Evolutionary conservation across 176 grass and related monocot species (phyloP).

Genomic region (Juncus inflexus): DNA sequence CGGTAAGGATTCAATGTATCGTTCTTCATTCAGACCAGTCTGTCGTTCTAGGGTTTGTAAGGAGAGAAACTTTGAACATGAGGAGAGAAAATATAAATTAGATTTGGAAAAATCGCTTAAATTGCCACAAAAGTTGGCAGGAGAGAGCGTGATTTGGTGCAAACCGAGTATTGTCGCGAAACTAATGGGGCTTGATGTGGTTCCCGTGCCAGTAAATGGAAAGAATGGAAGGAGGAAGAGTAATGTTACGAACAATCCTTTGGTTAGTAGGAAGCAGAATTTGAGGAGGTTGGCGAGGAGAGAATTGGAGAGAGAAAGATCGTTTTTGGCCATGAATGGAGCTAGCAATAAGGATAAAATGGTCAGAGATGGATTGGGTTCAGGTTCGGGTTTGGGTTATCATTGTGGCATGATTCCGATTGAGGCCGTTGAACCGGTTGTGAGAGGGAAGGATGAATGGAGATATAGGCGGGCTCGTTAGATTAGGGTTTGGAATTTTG

Average conservation of each 20-base stretch:
- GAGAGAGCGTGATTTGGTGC: constrained; percentile 91
- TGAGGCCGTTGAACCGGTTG: background rate
- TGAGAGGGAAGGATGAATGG: constrained; percentile 4
- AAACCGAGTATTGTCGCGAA: constrained; percentile 79
- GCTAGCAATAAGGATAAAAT: constrained; percentile 24
- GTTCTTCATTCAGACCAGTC: constrained; percentile 51
- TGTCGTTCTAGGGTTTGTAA: constrained; percentile 35
- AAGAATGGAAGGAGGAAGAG: constrained; percentile 20
- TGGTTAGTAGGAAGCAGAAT: constrained; percentile 44
- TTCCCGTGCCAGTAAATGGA: constrained; percentile 55
- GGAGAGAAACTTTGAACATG: constrained; percentile 21
- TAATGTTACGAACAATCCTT: background rate
- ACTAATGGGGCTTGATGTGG: constrained; percentile 75
- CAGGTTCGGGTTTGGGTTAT: background rate
- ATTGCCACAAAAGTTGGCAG: constrained; percentile 50
- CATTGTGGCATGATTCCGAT: constrained; percentile 5
- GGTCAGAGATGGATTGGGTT: constrained; percentile 66
- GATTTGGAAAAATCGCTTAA: constrained; percentile 59
- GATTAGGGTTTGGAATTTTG: background rate
- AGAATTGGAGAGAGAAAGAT: constrained; percentile 64
- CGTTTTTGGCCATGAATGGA: constrained; percentile 57
- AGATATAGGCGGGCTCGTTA: constrained; percentile 7
- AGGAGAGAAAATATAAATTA: constrained; percentile 33
- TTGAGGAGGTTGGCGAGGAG: constrained; percentile 33
- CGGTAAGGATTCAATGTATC: constrained; percentile 90